Evolutionary conservation across 768 basidiomycete species (phyloP).

Genomic region (Trametes gibbosa): DNA sequence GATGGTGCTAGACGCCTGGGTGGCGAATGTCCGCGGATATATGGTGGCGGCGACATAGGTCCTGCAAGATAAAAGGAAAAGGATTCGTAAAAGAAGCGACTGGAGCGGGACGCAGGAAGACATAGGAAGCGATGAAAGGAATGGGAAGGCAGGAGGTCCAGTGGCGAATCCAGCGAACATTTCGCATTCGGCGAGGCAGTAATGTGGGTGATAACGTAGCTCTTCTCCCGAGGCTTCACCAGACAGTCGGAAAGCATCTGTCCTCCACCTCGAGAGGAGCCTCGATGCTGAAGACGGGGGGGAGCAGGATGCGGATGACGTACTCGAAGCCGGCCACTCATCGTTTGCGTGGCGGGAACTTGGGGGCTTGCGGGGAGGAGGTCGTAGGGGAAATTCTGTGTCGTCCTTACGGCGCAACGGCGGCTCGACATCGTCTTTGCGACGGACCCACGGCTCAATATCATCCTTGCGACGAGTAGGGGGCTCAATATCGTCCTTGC

Average conservation of each 20-base stretch:
- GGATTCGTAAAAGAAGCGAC: conserved; percentile 34
- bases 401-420: conserved; percentile 12
- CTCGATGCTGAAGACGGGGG: conserved; percentile 39
- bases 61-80: conserved; percentile 47
- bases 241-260: conserved; percentile 29
- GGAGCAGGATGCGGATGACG: conserved; percentile 59
- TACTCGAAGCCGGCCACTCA: conserved; percentile 47
- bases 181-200: conserved; percentile 32
- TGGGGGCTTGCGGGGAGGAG: conserved; percentile 15
- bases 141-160: conserved; percentile 38
- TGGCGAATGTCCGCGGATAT: conserved; percentile 32
- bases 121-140: conserved; percentile 33
- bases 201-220: conserved; percentile 33
- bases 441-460: conserved; percentile 4
- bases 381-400: conserved; percentile 8
- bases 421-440: conserved; percentile 12
- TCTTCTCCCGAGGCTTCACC: conserved; percentile 46
- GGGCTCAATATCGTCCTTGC: conserved; percentile 10
- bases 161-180: conserved; percentile 41
- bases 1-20: conserved; percentile 18
- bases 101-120: conserved; percentile 28
- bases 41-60: conserved; percentile 42
- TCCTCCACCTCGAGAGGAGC: conserved; percentile 35
- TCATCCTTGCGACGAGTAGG: conserved; percentile 9
- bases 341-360: conserved; percentile 16